phyloP scores from a whole-genome alignment of 371 early-diverging fungal genomes.

The Thermomucor indicae-seudaticae region DNA sequence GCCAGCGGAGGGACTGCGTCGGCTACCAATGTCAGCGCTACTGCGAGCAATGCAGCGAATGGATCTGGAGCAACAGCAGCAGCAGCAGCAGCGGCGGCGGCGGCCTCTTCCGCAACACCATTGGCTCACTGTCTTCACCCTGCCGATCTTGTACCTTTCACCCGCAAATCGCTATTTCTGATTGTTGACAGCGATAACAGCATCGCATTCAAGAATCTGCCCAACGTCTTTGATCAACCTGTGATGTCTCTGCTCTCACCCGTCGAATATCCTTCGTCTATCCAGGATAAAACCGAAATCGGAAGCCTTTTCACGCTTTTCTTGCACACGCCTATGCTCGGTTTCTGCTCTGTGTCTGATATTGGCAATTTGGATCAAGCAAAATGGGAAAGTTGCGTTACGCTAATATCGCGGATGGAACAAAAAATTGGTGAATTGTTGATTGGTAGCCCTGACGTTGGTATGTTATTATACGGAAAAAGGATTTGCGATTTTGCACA shows the following conservation, averaged over 20 bases:
- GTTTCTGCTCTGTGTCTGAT: conserved; percentile 68
- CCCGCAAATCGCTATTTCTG: conserved; percentile 89
- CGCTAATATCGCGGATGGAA: conserved; percentile 48
- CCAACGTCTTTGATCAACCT: conserved; percentile 84
- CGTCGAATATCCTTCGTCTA: conserved; percentile 72
- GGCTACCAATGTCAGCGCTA: neutral
- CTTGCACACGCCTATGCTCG: conserved; percentile 78
- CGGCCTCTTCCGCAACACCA: neutral
- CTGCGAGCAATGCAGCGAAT: neutral
- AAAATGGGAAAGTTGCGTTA: conserved; percentile 58
- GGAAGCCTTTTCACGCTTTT: conserved; percentile 92
- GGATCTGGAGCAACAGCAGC: neutral
- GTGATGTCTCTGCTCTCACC: conserved; percentile 90
- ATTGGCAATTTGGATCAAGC: conserved; percentile 53
- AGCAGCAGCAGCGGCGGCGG: neutral
- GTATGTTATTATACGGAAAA: conserved; percentile 24
- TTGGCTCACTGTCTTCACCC: conserved; percentile 78
- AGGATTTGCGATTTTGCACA: neutral
- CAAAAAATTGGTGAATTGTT: conserved; percentile 49
- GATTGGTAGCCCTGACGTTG: conserved; percentile 36
- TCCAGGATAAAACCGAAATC: conserved; percentile 76
- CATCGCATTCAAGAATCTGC: conserved; percentile 66
- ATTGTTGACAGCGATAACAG: conserved; percentile 90
- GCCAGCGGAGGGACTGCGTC: neutral
- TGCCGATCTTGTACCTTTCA: conserved; percentile 87